Percentiles rank a stretch among this genome's conserved stretches.
Conservation (phyloP, 2,329 filamentous ascomycete genomes). For the Gyromitra esculenta region DNA sequence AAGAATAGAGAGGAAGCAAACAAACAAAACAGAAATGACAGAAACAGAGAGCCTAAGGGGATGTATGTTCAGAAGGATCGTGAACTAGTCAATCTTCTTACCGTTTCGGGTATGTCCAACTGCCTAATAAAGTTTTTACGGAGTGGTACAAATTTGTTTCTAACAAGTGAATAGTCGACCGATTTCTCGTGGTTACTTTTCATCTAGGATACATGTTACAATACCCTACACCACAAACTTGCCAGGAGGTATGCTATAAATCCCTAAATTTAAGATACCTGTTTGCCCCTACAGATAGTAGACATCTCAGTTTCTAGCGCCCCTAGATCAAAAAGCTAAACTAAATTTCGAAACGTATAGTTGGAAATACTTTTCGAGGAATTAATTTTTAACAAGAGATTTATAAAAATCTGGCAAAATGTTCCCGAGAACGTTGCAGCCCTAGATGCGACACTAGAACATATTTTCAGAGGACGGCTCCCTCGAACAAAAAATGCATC, state of each 20-base stretch:
- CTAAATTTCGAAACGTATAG: background rate
- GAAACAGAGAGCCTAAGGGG: background rate
- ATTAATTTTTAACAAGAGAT: slow-evolving; percentile 28
- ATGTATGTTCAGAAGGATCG: slow-evolving; percentile 43
- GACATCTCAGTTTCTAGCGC: too few species aligned
- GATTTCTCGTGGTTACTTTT: slow-evolving; percentile 41
- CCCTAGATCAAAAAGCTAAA: background rate
- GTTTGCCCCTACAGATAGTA: background rate
- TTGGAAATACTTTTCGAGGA: slow-evolving; percentile 20
- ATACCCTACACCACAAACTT: slow-evolving; percentile 23
- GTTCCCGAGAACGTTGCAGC: slow-evolving; percentile 35
- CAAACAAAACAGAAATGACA: background rate
- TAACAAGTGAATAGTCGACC: slow-evolving; percentile 39
- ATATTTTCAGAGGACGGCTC: slow-evolving; percentile 37
- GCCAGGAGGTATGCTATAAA: slow-evolving; percentile 28
- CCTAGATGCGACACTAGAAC: slow-evolving; percentile 47
- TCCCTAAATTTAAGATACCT: background rate
- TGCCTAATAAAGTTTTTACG: background rate
- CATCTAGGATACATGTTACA: slow-evolving; percentile 46
- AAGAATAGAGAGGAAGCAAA: background rate
- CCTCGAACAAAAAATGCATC: background rate
- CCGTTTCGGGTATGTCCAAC: slow-evolving; percentile 41
- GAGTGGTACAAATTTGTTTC: background rate
- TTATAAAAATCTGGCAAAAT: slow-evolving; percentile 39
- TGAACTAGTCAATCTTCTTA: slow-evolving; percentile 46